Evolutionary conservation across 148 eudicot species (phyloP).

Genomic region (Chenopodium quinoa): DNA sequence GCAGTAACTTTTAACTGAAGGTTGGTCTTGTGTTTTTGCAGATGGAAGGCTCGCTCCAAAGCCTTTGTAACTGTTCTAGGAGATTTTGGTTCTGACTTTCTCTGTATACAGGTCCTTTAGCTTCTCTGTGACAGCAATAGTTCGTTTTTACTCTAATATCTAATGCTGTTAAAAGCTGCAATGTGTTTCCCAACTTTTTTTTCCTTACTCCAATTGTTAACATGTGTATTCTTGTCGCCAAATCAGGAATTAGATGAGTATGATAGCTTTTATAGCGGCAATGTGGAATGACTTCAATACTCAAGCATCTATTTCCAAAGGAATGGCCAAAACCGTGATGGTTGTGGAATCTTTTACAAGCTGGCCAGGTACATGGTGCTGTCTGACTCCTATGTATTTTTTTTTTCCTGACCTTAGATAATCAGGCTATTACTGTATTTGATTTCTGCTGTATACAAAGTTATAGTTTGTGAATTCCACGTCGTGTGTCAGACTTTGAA

Average conservation of each 20-base stretch:
- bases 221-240: constrained; percentile 10
- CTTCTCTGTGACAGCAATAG: constrained; percentile 9
- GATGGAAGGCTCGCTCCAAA: constrained; percentile 92
- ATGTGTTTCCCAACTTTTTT: background rate
- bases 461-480: background rate
- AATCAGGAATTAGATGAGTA: constrained; percentile 89
- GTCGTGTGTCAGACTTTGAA: background rate
- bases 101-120: constrained; percentile 76
- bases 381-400: background rate
- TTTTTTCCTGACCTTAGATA: background rate
- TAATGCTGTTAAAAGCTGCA: background rate
- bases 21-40: constrained; percentile 27
- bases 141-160: background rate
- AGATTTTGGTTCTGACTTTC: constrained; percentile 65
- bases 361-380: constrained; percentile 38
- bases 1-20: background rate
- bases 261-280: constrained; percentile 65
- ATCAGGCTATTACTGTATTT: background rate
- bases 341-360: constrained; percentile 88
- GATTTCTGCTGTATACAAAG: background rate
- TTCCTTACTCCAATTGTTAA: constrained; percentile 6
- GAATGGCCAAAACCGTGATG: constrained; percentile 82
- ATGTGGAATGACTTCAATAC: constrained; percentile 61
- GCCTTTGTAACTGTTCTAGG: constrained; percentile 62
- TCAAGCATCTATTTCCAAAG: constrained; percentile 74